Base-by-base conservation (phyloP, 176 grass and related monocot species). In the Rhipidocladum racemiflorum region DNA sequence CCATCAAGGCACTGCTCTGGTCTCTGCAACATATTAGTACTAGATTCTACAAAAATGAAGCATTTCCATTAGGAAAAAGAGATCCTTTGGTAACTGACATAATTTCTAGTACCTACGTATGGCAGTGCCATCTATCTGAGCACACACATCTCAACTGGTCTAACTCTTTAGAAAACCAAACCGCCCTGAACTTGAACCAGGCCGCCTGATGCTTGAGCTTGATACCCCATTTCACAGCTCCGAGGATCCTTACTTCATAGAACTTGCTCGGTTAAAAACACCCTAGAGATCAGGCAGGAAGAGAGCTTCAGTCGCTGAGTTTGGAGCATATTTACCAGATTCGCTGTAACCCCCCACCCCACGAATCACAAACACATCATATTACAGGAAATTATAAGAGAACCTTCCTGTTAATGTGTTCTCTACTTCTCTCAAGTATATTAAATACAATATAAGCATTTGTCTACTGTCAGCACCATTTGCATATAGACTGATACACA, bases 161-260 rank as follows among this genome's bases (percentile, higher is more conserved):
- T 54, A 77, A 43, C 78, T 70, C 78, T 60, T 76, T 38, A 86
- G 60, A 71, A 86, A 89, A 45, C 83, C 78, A 39, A 89, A 70
- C n/a, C 56, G 77, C 12, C 36, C 82, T 77, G 88, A 89, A 65
- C 36, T 64, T 8, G 81, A 65, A 9, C 60, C 48, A 48, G 72
- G 49, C 75, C 45, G 81, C 28, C 49, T 77, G 65, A 63, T 50
- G n/a, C 16, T 74, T 57, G 73, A 30, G 23, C 12, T 77, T 72
- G 44, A 53, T 9, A 39, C 66, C 0, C 23, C 38, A 36, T 54
- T 89, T 0, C 12, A 60, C 35, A 45, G 25, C 39, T 73, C 74
- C 0, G 20, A 68, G 9, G 77, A 21, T 43, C 82, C 82, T 81
- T 89, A 64, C 82, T 81, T 86, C 78, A 86, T 66, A 66, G 78